A percentile compares a stretch with the other conserved stretches of the same genome.
Conservation (phyloP, 2,329 filamentous ascomycete species). For the Colletotrichum somersetense region DNA sequence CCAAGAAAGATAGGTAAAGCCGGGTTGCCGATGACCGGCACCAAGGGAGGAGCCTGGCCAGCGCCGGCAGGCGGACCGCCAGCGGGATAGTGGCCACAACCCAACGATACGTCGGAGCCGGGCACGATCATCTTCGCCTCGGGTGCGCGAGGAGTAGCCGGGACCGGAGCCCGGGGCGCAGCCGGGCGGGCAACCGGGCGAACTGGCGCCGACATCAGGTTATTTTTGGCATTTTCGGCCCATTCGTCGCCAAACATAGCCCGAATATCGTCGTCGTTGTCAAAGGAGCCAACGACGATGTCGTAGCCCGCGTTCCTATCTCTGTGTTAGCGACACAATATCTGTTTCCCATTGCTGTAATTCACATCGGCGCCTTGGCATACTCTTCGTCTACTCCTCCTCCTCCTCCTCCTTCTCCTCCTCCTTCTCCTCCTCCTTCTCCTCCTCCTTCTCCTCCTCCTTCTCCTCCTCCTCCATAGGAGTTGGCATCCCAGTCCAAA, state of each 20-base stretch:
- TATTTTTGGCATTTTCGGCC: too few species aligned
- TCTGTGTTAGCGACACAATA: neutral
- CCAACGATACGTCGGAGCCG: too few species aligned
- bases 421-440: too few species aligned
- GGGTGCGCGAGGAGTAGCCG: too few species aligned
- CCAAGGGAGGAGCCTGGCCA: neutral
- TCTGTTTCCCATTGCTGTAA: neutral
- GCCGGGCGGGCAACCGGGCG: too few species aligned
- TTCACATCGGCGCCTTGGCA: neutral
- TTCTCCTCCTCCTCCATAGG: neutral
- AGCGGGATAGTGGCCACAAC: too few species aligned
- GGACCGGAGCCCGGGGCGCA: too few species aligned
- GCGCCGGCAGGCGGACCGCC: neutral
- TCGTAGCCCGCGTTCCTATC: neutral
- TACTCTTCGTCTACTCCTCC: neutral
- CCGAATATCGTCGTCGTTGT: neutral
- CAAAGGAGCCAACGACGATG: accelerated
- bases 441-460: neutral
- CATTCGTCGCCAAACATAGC: accelerated
- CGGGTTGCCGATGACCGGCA: neutral
- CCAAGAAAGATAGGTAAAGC: too few species aligned
- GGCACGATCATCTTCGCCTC: too few species aligned
- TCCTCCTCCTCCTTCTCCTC: neutral
- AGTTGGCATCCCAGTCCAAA: neutral
- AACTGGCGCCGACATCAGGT: too few species aligned